Evolutionary conservation across 768 basidiomycete genomes (phyloP).

Genomic region (Podaxis carcinomalis): DNA sequence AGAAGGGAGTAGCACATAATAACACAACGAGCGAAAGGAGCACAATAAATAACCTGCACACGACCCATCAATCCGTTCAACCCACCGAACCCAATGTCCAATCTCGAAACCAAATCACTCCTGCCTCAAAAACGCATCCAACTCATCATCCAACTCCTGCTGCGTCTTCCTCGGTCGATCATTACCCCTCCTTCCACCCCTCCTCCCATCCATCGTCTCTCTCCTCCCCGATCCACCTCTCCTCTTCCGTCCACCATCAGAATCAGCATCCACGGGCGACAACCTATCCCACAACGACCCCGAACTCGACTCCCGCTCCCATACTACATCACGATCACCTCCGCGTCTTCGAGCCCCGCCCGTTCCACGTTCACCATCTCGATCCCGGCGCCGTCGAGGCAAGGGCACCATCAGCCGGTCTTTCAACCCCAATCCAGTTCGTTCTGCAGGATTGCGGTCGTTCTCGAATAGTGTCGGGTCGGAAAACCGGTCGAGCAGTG

Average conservation of each 20-base stretch:
- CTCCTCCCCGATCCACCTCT: constrained; percentile 19
- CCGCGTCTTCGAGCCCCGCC: not conserved
- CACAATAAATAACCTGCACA: not conserved
- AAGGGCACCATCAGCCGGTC: constrained; percentile 40
- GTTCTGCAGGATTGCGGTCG: constrained; percentile 4
- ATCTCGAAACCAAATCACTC: not conserved
- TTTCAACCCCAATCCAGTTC: not conserved
- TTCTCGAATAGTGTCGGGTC: not conserved
- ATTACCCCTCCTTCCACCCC: constrained; percentile 24
- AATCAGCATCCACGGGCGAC: constrained; percentile 4
- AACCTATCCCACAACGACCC: constrained; percentile 5
- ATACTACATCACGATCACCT: constrained; percentile 9
- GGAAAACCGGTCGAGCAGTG: constrained; percentile 53
- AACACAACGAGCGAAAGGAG: not conserved
- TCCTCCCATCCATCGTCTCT: constrained; percentile 18
- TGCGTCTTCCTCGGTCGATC: constrained; percentile 53
- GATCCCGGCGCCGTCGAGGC: constrained; percentile 32
- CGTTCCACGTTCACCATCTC: not conserved
- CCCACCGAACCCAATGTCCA: not conserved
- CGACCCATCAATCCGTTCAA: not conserved
- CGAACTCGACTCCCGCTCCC: constrained; percentile 4
- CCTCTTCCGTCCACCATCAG: constrained; percentile 14
- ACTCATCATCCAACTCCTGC: constrained; percentile 78
- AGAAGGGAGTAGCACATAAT: not conserved
- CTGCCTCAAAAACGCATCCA: constrained; percentile 70